Percentiles rank a stretch among this genome's conserved stretches.
These are phyloP conservation scores for Mycosphaerella sp. DNA, from an alignment of 2,329 filamentous ascomycete genomes.

Conservation along the genomic window DNA sequence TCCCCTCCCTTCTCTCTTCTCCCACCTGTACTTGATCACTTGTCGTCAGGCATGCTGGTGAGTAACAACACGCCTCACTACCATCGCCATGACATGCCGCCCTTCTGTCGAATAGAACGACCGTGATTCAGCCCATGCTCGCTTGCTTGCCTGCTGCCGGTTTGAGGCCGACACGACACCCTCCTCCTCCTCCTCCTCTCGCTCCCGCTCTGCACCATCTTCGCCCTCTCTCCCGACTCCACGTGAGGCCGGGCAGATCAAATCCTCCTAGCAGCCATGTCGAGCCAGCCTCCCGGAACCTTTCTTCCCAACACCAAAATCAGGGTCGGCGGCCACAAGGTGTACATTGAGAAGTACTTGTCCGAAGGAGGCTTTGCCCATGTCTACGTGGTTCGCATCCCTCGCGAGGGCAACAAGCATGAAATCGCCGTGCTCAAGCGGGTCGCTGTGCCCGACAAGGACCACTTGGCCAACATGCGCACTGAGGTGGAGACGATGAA, in stretches of 20 bases:
- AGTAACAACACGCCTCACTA: no score
- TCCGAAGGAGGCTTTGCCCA: slow-evolving; percentile 98
- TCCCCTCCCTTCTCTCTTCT: no score
- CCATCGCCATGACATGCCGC: background rate
- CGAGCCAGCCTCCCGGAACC: slow-evolving; percentile 55
- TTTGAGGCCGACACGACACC: background rate
- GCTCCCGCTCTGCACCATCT: no score
- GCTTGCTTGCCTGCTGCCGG: background rate
- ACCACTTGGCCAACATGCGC: slow-evolving; percentile 89
- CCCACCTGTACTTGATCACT: no score
- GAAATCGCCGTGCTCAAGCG: slow-evolving; percentile 85
- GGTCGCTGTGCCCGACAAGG: slow-evolving; percentile 94
- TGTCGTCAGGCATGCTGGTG: no score
- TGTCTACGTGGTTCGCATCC: slow-evolving; percentile 89
- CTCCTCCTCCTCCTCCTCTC: background rate
- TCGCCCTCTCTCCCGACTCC: background rate
- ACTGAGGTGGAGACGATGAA: slow-evolving; percentile 99
- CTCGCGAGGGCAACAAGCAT: slow-evolving; percentile 67
- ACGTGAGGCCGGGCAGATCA: background rate
- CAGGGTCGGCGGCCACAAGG: slow-evolving; percentile 85
- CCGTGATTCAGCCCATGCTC: background rate
- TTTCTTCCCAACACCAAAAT: slow-evolving; percentile 94
- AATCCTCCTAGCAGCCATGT: background rate
- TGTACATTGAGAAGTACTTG: slow-evolving; percentile 93
- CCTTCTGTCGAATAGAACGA: background rate